phyloP scores from a whole-genome alignment of 2,329 filamentous ascomycete genomes.

The Beauveria pseudobassiana region DNA sequence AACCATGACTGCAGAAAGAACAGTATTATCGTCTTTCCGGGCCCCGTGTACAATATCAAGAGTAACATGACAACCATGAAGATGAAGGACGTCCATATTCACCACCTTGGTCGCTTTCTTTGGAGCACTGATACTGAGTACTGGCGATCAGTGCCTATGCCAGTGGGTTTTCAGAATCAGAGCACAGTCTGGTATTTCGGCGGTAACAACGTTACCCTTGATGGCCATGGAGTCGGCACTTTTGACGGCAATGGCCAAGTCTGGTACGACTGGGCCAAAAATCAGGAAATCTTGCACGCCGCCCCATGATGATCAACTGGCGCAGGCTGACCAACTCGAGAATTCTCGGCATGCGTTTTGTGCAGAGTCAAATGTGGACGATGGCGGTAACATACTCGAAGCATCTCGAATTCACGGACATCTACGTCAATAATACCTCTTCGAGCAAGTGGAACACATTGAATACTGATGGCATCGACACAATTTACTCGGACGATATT shows the following conservation, averaged over 20 bases:
- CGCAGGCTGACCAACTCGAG: constrained; percentile 38
- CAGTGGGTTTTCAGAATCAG: constrained; percentile 48
- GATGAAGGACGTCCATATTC: constrained; percentile 33
- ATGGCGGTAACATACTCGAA: constrained; percentile 44
- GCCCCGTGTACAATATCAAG: constrained; percentile 27
- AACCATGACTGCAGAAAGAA: constrained; percentile 22
- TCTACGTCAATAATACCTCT: constrained; percentile 45
- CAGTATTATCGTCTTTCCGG: constrained; percentile 26
- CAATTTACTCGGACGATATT: constrained; percentile 44
- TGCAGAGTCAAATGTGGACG: constrained; percentile 55
- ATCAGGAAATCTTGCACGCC: constrained; percentile 36
- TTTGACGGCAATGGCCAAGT: constrained; percentile 52
- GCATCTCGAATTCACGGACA: constrained; percentile 39
- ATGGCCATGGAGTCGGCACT: constrained; percentile 44
- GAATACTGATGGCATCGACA: constrained; percentile 41
- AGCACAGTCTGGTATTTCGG: constrained; percentile 47
- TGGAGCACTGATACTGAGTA: constrained; percentile 41
- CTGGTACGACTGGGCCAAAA: constrained; percentile 47
- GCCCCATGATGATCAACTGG: constrained; percentile 45
- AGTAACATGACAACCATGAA: constrained; percentile 27
- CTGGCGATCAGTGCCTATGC: constrained; percentile 43
- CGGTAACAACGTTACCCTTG: constrained; percentile 41
- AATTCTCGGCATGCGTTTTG: constrained; percentile 40
- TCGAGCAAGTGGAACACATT: constrained; percentile 24
- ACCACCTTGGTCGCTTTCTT: constrained; percentile 30